phyloP scores from a whole-genome alignment of 176 grass and related monocot genomes.

The Rhynchospora breviuscula region DNA sequence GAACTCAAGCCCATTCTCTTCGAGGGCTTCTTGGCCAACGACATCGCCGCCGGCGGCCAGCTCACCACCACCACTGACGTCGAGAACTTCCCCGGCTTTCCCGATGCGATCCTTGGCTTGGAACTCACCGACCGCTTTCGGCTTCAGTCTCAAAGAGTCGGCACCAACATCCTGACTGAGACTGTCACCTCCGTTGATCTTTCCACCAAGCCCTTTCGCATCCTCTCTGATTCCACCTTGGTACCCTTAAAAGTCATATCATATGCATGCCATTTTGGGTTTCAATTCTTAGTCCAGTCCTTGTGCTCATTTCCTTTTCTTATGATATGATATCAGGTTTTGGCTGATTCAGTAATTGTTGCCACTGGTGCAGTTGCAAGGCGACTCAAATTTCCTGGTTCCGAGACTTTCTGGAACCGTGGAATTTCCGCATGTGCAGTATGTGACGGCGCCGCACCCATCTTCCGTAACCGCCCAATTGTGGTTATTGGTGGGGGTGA shows the following conservation, averaged over 20 bases:
- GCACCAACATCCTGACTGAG: constrained; percentile 66
- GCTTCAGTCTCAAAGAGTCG: constrained; percentile 56
- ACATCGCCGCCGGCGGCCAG: constrained; percentile 78
- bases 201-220: constrained; percentile 53
- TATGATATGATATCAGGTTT: neutral
- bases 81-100: constrained; percentile 93
- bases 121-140: constrained; percentile 81
- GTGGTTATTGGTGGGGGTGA: constrained; percentile 85
- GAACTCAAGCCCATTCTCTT: constrained; percentile 88
- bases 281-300: neutral
- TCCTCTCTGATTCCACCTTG: constrained; percentile 48
- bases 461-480: constrained; percentile 82
- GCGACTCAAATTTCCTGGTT: constrained; percentile 63
- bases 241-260: constrained; percentile 11
- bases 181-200: constrained; percentile 73
- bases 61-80: constrained; percentile 99
- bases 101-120: constrained; percentile 53
- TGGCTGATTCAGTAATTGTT: constrained; percentile 71
- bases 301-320: neutral
- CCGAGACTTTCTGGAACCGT: constrained; percentile 80
- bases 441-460: constrained; percentile 87
- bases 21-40: constrained; percentile 86
- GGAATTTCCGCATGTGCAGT: constrained; percentile 98
- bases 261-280: neutral
- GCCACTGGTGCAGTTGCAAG: constrained; percentile 83